Conservation (phyloP, 768 basidiomycete genomes). For the Clitopilus passeckerianus region DNA sequence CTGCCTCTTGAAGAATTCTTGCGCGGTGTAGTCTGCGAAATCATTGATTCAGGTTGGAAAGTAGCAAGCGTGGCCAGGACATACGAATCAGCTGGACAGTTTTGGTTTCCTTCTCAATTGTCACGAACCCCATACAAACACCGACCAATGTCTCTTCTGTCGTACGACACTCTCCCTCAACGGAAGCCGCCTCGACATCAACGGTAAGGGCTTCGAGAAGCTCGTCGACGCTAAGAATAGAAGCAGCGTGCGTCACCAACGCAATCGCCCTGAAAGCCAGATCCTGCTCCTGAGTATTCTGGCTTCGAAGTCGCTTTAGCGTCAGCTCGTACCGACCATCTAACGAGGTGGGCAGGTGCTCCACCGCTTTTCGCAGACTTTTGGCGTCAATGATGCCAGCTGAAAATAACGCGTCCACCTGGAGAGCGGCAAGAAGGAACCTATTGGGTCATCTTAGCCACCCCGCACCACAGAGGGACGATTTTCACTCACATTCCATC, state of each 20-base stretch:
- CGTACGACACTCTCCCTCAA: not conserved
- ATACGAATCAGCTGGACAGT: not conserved
- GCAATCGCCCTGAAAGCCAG: not conserved
- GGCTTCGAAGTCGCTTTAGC: not conserved
- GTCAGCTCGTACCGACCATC: not conserved
- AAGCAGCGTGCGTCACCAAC: not conserved
- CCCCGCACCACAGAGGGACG: not conserved
- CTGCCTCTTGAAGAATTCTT: not conserved
- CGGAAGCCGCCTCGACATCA: not conserved
- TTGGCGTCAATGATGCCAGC: not conserved
- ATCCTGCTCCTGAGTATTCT: not conserved
- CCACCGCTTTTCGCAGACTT: not conserved
- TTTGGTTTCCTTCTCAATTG: not conserved
- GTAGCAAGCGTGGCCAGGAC: not conserved
- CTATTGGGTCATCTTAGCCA: not conserved
- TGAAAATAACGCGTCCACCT: not conserved
- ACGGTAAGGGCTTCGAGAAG: not conserved
- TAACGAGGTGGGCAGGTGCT: not conserved
- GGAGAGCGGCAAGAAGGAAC: not conserved
- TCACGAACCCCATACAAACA: not conserved
- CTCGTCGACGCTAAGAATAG: not conserved
- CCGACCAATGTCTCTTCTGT: not conserved
- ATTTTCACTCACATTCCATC: not conserved
- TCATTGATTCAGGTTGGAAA: not conserved
- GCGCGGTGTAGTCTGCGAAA: not conserved